These are phyloP conservation scores for Mortierella hygrophila DNA, from an alignment of 192 early-diverging fungal species.

Conservation along the genomic window DNA sequence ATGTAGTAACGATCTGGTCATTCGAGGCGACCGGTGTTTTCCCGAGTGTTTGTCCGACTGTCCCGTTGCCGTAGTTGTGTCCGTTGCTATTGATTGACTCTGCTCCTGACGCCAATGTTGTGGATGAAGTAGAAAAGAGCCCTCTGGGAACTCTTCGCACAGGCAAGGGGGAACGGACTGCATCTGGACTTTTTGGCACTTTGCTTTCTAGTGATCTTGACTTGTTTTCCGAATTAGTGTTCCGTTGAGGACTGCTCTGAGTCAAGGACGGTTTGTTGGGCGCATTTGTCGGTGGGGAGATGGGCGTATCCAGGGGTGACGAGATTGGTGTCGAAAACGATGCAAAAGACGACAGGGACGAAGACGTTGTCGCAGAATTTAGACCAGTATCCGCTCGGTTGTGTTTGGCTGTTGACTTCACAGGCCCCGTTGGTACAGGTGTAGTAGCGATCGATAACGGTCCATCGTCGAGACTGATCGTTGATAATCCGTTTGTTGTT, in stretches of 20 bases:
- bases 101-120: not conserved
- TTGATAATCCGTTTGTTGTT: not conserved
- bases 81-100: not conserved
- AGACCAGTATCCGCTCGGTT: not conserved
- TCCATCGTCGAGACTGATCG: conserved; percentile 21
- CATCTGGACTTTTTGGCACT: not conserved
- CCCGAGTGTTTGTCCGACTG: not conserved
- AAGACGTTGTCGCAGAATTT: not conserved
- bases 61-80: not conserved
- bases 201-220: not conserved
- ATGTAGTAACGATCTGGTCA: not conserved
- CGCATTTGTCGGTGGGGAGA: not conserved
- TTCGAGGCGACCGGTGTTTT: not conserved
- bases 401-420: not conserved
- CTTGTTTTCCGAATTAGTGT: not conserved
- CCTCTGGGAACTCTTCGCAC: conserved; percentile 42
- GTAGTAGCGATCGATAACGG: conserved; percentile 27
- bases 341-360: not conserved
- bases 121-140: conserved; percentile 18
- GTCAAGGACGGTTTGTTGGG: not conserved
- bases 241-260: not conserved
- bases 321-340: conserved; percentile 20
- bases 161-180: not conserved
- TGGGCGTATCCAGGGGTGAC: conserved; percentile 8
- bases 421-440: not conserved